Evolutionary conservation across 1,284 basidiomycete species (phyloP).

Genomic region (Porodaedalea pini): DNA sequence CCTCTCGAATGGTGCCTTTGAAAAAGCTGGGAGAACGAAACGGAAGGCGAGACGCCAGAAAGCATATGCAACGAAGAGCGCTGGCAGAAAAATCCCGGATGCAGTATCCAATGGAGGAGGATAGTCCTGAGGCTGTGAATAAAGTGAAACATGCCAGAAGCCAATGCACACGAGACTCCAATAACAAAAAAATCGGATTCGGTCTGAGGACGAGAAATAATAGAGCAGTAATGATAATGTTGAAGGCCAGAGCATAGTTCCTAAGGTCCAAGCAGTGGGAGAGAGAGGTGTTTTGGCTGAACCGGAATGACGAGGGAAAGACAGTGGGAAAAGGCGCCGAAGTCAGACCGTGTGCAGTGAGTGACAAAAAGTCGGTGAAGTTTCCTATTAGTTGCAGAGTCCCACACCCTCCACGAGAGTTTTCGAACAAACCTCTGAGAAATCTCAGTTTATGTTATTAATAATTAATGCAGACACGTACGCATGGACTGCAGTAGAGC

Average conservation of each 20-base stretch:
- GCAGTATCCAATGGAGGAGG: slow-evolving; percentile 68
- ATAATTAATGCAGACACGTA: slow-evolving; percentile 36
- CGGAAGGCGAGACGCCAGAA: slow-evolving; percentile 79
- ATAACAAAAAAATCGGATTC: slow-evolving; percentile 63
- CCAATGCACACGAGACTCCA: slow-evolving; percentile 83
- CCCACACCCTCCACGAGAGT: slow-evolving; percentile 75
- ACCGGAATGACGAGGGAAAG: slow-evolving; percentile 62
- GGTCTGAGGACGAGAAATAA: slow-evolving; percentile 76
- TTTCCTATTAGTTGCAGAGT: slow-evolving; percentile 66
- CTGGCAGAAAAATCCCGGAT: slow-evolving; percentile 76
- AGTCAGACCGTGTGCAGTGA: slow-evolving; percentile 58
- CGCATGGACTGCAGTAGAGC: slow-evolving; percentile 82
- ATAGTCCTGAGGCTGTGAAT: slow-evolving; percentile 69
- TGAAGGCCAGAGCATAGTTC: slow-evolving; percentile 64
- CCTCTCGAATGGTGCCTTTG: slow-evolving; percentile 66
- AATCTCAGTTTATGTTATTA: slow-evolving; percentile 14
- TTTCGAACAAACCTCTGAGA: slow-evolving; percentile 61
- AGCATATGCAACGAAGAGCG: slow-evolving; percentile 74
- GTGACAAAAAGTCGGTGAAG: slow-evolving; percentile 64
- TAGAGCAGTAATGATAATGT: slow-evolving; percentile 60
- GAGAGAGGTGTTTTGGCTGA: slow-evolving; percentile 36
- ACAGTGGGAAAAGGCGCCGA: slow-evolving; percentile 71
- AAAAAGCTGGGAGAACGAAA: slow-evolving; percentile 71
- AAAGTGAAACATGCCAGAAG: slow-evolving; percentile 82
- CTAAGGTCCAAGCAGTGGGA: slow-evolving; percentile 72